A percentile compares a stretch with the other conserved stretches of the same genome.
Evolutionary conservation across 1,284 basidiomycete genomes (phyloP).

Genomic region (Ustilago hordei): DNA sequence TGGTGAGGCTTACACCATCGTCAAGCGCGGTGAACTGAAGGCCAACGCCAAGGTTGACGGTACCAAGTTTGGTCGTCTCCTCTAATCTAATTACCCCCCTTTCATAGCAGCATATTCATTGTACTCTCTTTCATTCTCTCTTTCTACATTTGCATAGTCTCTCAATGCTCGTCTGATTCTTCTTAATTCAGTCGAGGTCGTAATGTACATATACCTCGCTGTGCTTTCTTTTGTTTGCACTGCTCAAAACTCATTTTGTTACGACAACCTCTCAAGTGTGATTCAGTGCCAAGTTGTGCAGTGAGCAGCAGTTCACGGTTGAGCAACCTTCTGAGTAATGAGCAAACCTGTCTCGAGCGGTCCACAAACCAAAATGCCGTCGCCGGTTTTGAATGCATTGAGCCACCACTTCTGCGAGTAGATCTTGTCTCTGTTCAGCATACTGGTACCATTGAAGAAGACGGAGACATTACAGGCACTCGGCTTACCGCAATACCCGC

Average conservation of each 20-base stretch:
- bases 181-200: constrained; percentile 3
- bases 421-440: no score
- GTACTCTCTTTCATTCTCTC: constrained; percentile 4
- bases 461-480: no score
- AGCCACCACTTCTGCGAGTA: no score
- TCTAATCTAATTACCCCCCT: constrained; percentile 14
- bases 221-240: constrained; percentile 10
- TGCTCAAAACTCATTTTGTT: constrained; percentile 14
- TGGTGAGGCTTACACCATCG: constrained; percentile 64
- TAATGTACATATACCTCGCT: constrained; percentile 35
- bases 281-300: no score
- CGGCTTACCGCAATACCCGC: no score
- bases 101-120: not conserved
- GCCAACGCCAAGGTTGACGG: constrained; percentile 54
- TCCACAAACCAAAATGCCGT: no score
- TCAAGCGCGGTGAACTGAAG: constrained; percentile 57
- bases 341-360: no score
- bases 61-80: constrained; percentile 50
- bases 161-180: constrained; percentile 5
- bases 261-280: not conserved
- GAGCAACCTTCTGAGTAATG: no score
- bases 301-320: not conserved
- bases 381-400: no score
- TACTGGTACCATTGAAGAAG: no score
- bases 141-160: constrained; percentile 13